Evolutionary conservation across 352 stramenopile species (phyloP), one percentile per base, ranked within the genome.

Genomic region (Phytophthora hibernalis): DNA sequence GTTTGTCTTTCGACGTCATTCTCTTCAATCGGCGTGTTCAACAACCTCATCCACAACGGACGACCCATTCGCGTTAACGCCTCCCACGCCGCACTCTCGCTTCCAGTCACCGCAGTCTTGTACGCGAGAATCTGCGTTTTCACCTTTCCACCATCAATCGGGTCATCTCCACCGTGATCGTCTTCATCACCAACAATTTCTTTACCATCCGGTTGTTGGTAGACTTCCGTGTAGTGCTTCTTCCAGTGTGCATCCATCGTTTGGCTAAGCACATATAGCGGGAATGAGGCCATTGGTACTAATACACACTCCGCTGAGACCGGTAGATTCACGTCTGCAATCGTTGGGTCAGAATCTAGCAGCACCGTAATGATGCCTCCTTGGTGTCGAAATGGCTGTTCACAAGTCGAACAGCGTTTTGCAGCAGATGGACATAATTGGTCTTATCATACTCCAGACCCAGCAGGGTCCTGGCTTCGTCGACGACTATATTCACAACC

Each of bases 31-130:
- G 26, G 26, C 26, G 26, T 10, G 0, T 31, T 31, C 26, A 31
- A 31, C 5, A 31, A 5, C 1, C n/a, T 43, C 11, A 9, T 8
- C 49, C 49, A 55, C 18, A 55, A 6, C 2, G 49, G 49, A 26
- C 49, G 49, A 26, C 49, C 49, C 49, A 55, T 55, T 7, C 28
- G 30, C n/a, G 16, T 43, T 18, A 55, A 28, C 28, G 30, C 49
- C 8, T 55, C 9, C 49, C 30, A 55, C 11, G 47, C 47, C n/a
- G 35, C 26, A 16, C 26, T 11, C 5, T 21, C 9, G 15, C 12
- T 26, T 28, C 16, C 28, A 40, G 28, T 20, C n/a, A 37, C 12
- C 28, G 33, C 15, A 40, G 5, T n/a, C 15, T 54, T 38, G 28
- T 54, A 54, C 28, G 24, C 47, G 16, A 40, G 26, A 38, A 16